Conservation (phyloP, 345 rosid genomes). For the Bretschneidera sinensis region DNA sequence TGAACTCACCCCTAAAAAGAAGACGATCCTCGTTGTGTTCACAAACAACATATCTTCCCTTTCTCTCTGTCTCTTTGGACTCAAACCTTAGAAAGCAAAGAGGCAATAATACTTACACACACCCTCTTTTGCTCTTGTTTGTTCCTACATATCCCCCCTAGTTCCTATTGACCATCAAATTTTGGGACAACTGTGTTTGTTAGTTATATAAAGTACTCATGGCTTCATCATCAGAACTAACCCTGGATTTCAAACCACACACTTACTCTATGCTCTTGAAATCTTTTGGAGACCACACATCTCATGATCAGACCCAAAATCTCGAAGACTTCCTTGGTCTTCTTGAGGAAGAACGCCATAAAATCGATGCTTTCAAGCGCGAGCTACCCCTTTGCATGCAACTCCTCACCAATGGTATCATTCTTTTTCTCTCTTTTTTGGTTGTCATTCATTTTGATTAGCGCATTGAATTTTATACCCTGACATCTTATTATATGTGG, state of each 20-base stretch:
- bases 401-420: conserved; percentile 82
- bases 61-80: conserved; percentile 22
- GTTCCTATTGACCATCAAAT: conserved; percentile 20
- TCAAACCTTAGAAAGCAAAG: conserved; percentile 32
- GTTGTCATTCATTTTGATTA: conserved; percentile 3
- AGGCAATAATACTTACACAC: too few relatives aligned
- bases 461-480: not conserved
- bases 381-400: conserved; percentile 99
- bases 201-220: conserved; percentile 24
- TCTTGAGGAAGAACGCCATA: conserved; percentile 89
- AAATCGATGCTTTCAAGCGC: conserved; percentile 98
- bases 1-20: conserved; percentile 53
- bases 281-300: conserved; percentile 65
- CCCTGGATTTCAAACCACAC: conserved; percentile 80
- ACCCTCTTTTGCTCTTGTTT: conserved; percentile 33
- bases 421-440: not conserved
- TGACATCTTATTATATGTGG: not conserved
- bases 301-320: conserved; percentile 55
- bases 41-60: conserved; percentile 43
- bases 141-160: conserved; percentile 22
- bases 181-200: conserved; percentile 12
- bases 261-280: conserved; percentile 85
- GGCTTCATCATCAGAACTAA: conserved; percentile 81
- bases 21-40: conserved; percentile 59
- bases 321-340: conserved; percentile 79